Evolutionary conservation across 2,329 filamentous ascomycete species (phyloP).

Genomic region (Aspergillus ochraceus): DNA sequence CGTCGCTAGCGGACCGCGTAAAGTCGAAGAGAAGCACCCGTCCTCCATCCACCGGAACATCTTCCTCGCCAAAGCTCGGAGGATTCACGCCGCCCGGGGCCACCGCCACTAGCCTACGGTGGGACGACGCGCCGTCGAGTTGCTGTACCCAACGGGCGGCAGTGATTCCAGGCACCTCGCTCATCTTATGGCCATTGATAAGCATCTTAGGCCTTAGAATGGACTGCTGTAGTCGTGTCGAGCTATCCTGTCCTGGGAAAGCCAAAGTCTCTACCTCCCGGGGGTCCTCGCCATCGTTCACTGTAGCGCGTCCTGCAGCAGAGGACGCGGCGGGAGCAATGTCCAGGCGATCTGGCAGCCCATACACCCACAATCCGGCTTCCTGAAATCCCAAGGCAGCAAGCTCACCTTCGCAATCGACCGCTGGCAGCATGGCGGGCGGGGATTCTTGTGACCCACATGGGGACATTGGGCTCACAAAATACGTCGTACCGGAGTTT

Average conservation of each 20-base stretch:
- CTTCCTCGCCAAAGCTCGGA: constrained; percentile 66
- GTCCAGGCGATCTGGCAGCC: constrained; percentile 71
- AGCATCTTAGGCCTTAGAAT: constrained; percentile 62
- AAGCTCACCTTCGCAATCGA: constrained; percentile 68
- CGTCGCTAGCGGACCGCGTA: constrained; percentile 60
- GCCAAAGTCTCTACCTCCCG: not conserved
- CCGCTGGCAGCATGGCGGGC: constrained; percentile 68
- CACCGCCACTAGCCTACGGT: constrained; percentile 62
- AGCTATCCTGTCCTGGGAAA: constrained; percentile 19
- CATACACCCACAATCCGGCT: constrained; percentile 75
- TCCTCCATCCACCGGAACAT: constrained; percentile 76
- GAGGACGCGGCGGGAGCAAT: constrained; percentile 43
- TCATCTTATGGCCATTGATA: constrained; percentile 65
- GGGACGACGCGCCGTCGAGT: constrained; percentile 53
- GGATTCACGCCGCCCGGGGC: constrained; percentile 67
- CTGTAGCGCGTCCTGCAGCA: not conserved
- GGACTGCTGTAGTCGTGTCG: constrained; percentile 34
- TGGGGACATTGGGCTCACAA: constrained; percentile 63
- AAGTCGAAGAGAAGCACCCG: constrained; percentile 74
- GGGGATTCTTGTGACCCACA: constrained; percentile 57
- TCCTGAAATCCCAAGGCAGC: constrained; percentile 72
- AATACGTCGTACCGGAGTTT: constrained; percentile 75
- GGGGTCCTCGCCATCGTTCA: not conserved
- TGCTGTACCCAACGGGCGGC: constrained; percentile 71
- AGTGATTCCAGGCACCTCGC: constrained; percentile 65